Conservation (phyloP, 805 yeast genomes). For the Nakazawaea molendinolei region DNA sequence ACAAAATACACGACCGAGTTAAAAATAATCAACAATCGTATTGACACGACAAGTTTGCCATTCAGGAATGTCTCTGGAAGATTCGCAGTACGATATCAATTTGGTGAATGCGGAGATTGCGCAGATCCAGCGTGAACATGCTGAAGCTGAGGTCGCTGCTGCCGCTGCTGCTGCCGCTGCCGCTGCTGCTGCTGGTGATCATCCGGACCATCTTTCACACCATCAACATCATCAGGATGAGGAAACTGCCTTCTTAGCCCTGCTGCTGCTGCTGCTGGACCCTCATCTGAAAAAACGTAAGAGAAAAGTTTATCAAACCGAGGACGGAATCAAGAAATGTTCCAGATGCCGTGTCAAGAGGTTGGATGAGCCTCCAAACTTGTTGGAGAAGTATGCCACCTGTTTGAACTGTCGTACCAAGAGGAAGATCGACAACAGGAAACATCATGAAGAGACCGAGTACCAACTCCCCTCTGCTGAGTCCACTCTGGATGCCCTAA, state of each 20-base stretch:
- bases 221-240: background rate
- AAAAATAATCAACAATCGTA: constrained; percentile 5
- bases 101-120: constrained; percentile 9
- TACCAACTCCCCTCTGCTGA: constrained; percentile 10
- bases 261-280: background rate
- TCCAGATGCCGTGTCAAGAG: constrained; percentile 37
- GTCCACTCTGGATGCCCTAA: constrained; percentile 10
- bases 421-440: constrained; percentile 26
- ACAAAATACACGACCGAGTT: constrained; percentile 5
- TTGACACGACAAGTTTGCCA: constrained; percentile 12
- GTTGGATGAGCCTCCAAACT: constrained; percentile 24
- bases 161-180: constrained; percentile 5
- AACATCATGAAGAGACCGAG: constrained; percentile 9
- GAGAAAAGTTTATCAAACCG: constrained; percentile 8
- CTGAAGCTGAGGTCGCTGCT: background rate
- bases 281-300: constrained; percentile 1
- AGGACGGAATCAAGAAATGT: constrained; percentile 28
- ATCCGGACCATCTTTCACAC: background rate
- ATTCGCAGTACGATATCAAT: constrained; percentile 9
- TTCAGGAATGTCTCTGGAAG: too few relatives aligned
- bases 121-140: constrained; percentile 6
- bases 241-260: background rate
- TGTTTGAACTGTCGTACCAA: constrained; percentile 33
- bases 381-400: constrained; percentile 33
- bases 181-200: background rate